Evolutionary conservation across 176 grass and related monocot species (phyloP), one percentile per base, ranked within the genome.

Genomic region (Rhipidocladum racemiflorum): DNA sequence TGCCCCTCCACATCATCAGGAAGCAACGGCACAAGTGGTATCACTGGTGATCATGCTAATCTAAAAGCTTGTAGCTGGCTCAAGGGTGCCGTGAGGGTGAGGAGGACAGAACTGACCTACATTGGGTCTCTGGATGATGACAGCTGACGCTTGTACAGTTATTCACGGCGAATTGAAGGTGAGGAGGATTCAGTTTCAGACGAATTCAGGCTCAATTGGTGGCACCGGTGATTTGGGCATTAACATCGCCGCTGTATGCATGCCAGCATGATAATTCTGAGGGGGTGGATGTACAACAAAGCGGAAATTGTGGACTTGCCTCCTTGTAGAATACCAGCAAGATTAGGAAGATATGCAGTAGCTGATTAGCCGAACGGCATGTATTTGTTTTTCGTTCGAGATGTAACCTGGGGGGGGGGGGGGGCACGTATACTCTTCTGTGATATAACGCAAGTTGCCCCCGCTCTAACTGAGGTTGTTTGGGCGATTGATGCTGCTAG

Each of bases 111-210:
- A 64, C 83, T 99, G 66, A 99, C 97, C 43, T 99, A 96, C 50
- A 96, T 93, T 85, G 97, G 97, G 56, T 90, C 91, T 21, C 81
- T 99, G 49, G 97, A 99, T 32, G 97, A 99, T 40, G 97, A 99
- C 78, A 99, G 88, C 88, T 98, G 90, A 95, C 63, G 21, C 71
- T 23, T 87, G 49, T 78, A 92, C 39, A 65, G 66, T 67, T 44
- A 74, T 38, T 44, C 36, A 36, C 7, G 16, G 18, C 7, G 0
- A 25, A 11, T 12, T 25, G 55, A 57, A 24, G 55, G 55, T 12
- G n/a, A 75, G 49, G 18, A 53, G 1, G 15, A 2, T 6, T 21
- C 5, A 24, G 44, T 32, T 78, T 50, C 35, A 25, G 6, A 9
- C 38, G 25, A 59, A 67, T 34, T 17, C 32, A 17, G 65, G 65